Evolutionary conservation across 2,329 filamentous ascomycete genomes (phyloP), one percentile per base, ranked within the genome.

Genomic region (Talaromyces amestolkiae): DNA sequence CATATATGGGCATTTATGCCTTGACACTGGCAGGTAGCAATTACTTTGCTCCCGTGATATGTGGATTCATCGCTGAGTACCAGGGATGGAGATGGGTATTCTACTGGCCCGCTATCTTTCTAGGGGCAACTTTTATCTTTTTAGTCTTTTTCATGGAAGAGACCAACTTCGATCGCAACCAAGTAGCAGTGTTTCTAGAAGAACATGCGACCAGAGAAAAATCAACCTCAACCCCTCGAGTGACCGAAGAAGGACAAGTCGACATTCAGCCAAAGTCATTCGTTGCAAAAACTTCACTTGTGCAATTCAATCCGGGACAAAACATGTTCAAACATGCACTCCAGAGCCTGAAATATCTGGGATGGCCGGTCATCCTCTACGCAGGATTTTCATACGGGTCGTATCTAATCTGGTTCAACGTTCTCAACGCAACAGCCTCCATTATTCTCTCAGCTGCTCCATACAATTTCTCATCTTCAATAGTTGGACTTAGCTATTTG

Each of bases 91-190:
- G 74, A 68, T 83, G 80, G 80, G 80, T 81, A 0, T 76, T 82
- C 68, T 82, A 83, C 72, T 85, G 81, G 80, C 81, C 81, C 11
- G 81, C 82, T 4, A 84, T 85, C 27, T 84, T 85, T 69, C 73
- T 74, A 37, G 83, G 72, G 1, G 72, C 75, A 1, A 78, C 77
- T 0, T 79, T 83, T 39, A 69, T 83, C 1, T 81, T 85, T 64
- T 73, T 84, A 0, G 84, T 84, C 73, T 82, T 85, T 68, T 82
- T 82, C 72, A 82, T 85, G 79, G 84, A 86, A 69, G 84, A 86
- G 70, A 85, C 84, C 3, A 85, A 84, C 72, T 85, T 82, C 67
- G 69, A 71, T 31, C 58, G 63, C 5, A 77, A 79, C 22, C 39
- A 13, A 35, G 54, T 39, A 27, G 37, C 54, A 9, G n/a, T 58